Evolutionary conservation across 2,329 filamentous ascomycete species (phyloP), one percentile per base, ranked within the genome.

Genomic region (Exophiala alcalophila): DNA sequence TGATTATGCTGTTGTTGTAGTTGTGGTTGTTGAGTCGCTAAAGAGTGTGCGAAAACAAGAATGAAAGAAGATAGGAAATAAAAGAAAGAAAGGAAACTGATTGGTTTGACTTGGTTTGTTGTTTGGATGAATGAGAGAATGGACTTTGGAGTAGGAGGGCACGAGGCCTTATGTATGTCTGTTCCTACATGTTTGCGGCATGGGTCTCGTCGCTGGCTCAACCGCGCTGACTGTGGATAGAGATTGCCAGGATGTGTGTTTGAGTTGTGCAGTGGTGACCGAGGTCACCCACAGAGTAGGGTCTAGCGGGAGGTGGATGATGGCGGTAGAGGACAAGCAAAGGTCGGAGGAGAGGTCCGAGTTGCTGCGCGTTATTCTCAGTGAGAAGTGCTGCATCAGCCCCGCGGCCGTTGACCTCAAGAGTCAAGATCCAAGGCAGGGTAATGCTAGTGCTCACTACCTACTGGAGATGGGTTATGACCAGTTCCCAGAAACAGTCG

Each of bases 41-140:
- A 44, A 46, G 51, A 54, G 30, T 35, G 51, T 54, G 51, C 44
- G 45, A 36, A 41, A 52, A 54, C 49, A 31, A 34, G 29, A 41
- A 33, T 30, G 34, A 50, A 49, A 41, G 15, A 49, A 38, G 26
- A 28, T 24, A 39, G 27, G 34, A 49, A 49, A 43, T 16, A 23
- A 26, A 21, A 44, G 25, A 14, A 34, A 32, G 14, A 28, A 28
- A 38, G 23, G 24, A 26, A 50, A 44, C 34, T 44, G 37, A 30
- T 40, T 41, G 31, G 37, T n/a, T 39, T 44, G 40, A 12, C 29
- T 24, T 47, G 24, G 30, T 23, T 47, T 28, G 40, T 38, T 42
- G 39, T 38, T 40, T 44, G 33, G 16, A 19, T 45, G 44, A 49
- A 46, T 48, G 41, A 45, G 33, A 37, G 41, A 41, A 32, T 40